Evolutionary conservation across 192 early-diverging fungal species (phyloP).

Genomic region (Coemansia pectinata): DNA sequence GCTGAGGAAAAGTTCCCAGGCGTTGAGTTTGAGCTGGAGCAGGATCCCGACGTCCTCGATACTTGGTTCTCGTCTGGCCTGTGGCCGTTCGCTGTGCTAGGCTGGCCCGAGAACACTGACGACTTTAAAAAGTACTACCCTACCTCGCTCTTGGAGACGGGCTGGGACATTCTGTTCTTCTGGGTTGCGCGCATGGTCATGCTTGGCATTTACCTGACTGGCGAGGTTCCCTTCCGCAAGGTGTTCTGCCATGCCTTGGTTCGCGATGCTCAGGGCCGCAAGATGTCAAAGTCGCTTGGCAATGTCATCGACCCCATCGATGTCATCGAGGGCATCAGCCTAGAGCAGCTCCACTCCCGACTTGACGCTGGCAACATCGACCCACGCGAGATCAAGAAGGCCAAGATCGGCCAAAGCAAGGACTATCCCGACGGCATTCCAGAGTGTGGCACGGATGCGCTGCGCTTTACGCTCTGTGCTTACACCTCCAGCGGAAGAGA

Average conservation of each 20-base stretch:
- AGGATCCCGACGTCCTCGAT: slow-evolving; percentile 97
- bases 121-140: slow-evolving; percentile 91
- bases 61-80: slow-evolving; percentile 99
- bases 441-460: slow-evolving; percentile 95
- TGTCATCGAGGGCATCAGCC: slow-evolving; percentile 90
- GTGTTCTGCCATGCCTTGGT: slow-evolving; percentile 99
- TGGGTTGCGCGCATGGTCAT: slow-evolving; percentile 99
- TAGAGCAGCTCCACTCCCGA: slow-evolving; percentile 75
- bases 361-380: slow-evolving; percentile 88
- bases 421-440: slow-evolving; percentile 98
- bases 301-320: slow-evolving; percentile 98
- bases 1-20: slow-evolving; percentile 81
- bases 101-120: slow-evolving; percentile 90
- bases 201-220: slow-evolving; percentile 94
- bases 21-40: slow-evolving; percentile 80
- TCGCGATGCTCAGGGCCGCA: slow-evolving; percentile 96
- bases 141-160: slow-evolving; percentile 90
- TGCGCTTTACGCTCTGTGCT: slow-evolving; percentile 79
- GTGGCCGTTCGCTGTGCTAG: slow-evolving; percentile 98
- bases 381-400: slow-evolving; percentile 82
- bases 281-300: slow-evolving; percentile 96
- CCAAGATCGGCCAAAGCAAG: slow-evolving; percentile 77
- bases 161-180: slow-evolving; percentile 99
- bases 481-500: slow-evolving; percentile 80
- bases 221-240: slow-evolving; percentile 90